phyloP scores from a whole-genome alignment of 805 yeast species.

The Isabelozyma pseudorhagii region DNA sequence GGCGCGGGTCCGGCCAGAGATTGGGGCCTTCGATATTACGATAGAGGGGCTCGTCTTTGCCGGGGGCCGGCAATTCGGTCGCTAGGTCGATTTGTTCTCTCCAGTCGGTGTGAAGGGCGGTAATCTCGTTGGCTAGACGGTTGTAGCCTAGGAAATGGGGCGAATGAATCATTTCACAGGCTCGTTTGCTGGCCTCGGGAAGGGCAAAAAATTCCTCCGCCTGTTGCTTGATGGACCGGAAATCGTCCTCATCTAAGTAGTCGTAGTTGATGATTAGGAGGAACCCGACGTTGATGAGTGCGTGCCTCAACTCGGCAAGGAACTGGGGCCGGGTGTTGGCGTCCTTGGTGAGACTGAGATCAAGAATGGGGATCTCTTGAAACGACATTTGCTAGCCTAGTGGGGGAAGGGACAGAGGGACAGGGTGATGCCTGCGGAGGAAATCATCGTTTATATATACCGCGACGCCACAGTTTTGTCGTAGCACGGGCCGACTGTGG shows the following conservation, averaged over 20 bases:
- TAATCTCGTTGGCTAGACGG: conserved; percentile 54
- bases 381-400: conserved; percentile 24
- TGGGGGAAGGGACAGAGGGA: too few species aligned
- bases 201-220: conserved; percentile 43
- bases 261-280: conserved; percentile 43
- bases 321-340: conserved; percentile 42
- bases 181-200: conserved; percentile 42
- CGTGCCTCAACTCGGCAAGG: conserved; percentile 37
- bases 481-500: not conserved
- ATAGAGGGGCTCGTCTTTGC: conserved; percentile 37
- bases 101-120: conserved; percentile 52
- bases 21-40: conserved; percentile 57
- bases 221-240: conserved; percentile 34
- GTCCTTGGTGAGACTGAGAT: conserved; percentile 38
- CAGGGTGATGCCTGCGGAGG: not conserved
- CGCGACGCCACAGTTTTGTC: not conserved
- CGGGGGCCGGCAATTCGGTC: conserved; percentile 46
- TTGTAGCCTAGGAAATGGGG: conserved; percentile 62
- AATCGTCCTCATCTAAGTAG: conserved; percentile 39
- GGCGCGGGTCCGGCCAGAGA: conserved; percentile 45
- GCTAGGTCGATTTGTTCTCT: conserved; percentile 64
- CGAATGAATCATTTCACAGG: conserved; percentile 51
- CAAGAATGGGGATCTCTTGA: conserved; percentile 43
- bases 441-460: not conserved
- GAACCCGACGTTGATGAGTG: conserved; percentile 57